phyloP scores from a whole-genome alignment of 1,139 yeast genomes.

The Saccharomycopsis phalli region DNA sequence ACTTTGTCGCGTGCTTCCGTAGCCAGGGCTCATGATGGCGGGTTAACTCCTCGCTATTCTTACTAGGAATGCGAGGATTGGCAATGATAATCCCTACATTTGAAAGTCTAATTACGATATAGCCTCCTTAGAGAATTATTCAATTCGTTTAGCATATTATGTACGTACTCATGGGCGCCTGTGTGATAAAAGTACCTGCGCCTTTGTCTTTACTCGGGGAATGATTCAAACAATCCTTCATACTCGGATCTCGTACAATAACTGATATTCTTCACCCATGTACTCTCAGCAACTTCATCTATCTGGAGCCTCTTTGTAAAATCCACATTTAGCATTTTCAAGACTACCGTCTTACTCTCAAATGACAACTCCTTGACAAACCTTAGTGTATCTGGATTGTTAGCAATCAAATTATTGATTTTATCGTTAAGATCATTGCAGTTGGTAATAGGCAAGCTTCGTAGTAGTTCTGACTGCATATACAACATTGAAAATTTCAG shows the following conservation, averaged over 20 bases:
- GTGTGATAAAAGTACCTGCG: too few species aligned
- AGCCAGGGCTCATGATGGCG: too few species aligned
- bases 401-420: conserved; percentile 9
- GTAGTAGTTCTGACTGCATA: conserved; percentile 12
- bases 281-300: conserved; percentile 4
- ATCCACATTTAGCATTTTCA: conserved; percentile 16
- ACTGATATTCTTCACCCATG: conserved; percentile 15
- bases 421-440: conserved; percentile 8
- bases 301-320: not conserved
- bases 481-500: conserved; percentile 4
- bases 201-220: conserved; percentile 62
- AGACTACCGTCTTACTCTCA: conserved; percentile 6
- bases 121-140: too few species aligned
- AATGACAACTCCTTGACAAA: conserved; percentile 12
- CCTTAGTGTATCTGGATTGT: conserved; percentile 4
- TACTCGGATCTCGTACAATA: conserved; percentile 13
- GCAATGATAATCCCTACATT: too few species aligned
- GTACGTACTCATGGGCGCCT: too few species aligned
- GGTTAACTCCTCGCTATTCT: too few species aligned
- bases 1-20: too few species aligned
- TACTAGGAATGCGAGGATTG: too few species aligned
- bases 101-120: too few species aligned
- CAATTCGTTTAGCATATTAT: too few species aligned
- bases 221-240: conserved; percentile 5
- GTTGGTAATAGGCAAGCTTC: conserved; percentile 10